A percentile compares a stretch with the other conserved stretches of the same genome.
Conservation (phyloP, 441 rosid genomes). For the Mallotus japonicus region DNA sequence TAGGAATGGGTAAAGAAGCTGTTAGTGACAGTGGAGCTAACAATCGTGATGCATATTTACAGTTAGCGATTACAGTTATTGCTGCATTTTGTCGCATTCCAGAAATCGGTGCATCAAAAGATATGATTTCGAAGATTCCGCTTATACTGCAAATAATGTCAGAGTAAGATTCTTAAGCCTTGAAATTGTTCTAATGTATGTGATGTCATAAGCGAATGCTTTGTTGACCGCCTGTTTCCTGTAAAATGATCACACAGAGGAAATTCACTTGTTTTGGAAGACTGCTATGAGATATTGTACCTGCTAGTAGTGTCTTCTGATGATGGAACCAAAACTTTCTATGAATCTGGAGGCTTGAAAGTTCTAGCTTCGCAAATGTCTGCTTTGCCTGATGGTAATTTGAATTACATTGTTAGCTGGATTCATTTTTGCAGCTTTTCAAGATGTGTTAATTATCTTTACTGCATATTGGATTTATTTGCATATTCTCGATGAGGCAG, state of each 20-base stretch:
- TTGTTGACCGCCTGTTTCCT: too few species aligned
- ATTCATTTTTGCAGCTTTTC: neutral
- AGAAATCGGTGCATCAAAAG: constrained; percentile 68
- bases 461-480: neutral
- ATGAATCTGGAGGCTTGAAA: constrained; percentile 70
- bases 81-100: constrained; percentile 76
- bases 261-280: constrained; percentile 46
- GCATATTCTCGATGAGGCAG: neutral
- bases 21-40: constrained; percentile 31
- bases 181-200: too few species aligned
- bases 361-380: constrained; percentile 65
- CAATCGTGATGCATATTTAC: constrained; percentile 70
- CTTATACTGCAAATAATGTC: constrained; percentile 55
- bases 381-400: constrained; percentile 64
- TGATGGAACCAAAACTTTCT: constrained; percentile 47
- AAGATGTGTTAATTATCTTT: too few species aligned
- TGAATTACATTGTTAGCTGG: constrained; percentile 9
- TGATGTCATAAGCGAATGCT: too few species aligned
- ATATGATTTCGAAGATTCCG: constrained; percentile 75
- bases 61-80: constrained; percentile 66
- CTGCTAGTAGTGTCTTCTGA: constrained; percentile 58
- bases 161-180: constrained; percentile 42
- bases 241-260: constrained; percentile 36
- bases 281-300: constrained; percentile 74
- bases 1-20: constrained; percentile 52